These are phyloP conservation scores for Termitomyces sp. DNA, from an alignment of 768 basidiomycete species.

Conservation along the genomic window DNA sequence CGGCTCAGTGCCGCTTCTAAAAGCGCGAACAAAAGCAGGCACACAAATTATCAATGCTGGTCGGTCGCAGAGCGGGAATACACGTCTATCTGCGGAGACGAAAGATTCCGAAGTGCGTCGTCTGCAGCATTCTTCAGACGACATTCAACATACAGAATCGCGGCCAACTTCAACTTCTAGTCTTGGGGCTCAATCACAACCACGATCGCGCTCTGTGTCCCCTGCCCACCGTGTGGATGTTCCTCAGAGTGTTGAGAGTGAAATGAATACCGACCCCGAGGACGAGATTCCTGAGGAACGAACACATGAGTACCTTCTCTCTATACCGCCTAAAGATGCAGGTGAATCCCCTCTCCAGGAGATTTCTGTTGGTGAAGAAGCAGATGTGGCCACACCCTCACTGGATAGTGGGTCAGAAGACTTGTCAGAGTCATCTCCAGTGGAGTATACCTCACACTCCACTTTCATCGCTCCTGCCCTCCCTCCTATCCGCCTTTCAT, in stretches of 20 bases:
- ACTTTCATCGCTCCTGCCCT: constrained; percentile 86
- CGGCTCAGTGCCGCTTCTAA: constrained; percentile 21
- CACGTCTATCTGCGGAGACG: constrained; percentile 19
- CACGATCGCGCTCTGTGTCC: constrained; percentile 47
- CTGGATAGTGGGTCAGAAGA: constrained; percentile 41
- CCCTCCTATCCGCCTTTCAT: constrained; percentile 88
- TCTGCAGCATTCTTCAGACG: constrained; percentile 20
- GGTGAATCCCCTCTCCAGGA: constrained; percentile 7
- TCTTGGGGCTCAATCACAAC: constrained; percentile 24
- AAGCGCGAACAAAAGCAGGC: constrained; percentile 12
- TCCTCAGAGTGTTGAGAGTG: constrained; percentile 69
- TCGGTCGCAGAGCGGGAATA: constrained; percentile 14
- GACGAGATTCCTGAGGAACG: constrained; percentile 30
- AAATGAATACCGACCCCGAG: constrained; percentile 68
- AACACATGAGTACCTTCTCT: constrained; percentile 25
- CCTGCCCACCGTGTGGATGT: constrained; percentile 67
- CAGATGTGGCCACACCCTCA: constrained; percentile 22
- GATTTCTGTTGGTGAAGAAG: constrained; percentile 12
- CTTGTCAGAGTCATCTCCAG: constrained; percentile 53
- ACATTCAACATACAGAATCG: constrained; percentile 15
- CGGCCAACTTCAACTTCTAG: constrained; percentile 26
- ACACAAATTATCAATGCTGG: constrained; percentile 10
- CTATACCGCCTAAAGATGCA: constrained; percentile 40
- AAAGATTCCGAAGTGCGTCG: constrained; percentile 22
- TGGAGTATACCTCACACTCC: constrained; percentile 63